These are phyloP conservation scores for Tolypocladium sp. DNA, from an alignment of 2,329 filamentous ascomycete species.

Conservation along the genomic window DNA sequence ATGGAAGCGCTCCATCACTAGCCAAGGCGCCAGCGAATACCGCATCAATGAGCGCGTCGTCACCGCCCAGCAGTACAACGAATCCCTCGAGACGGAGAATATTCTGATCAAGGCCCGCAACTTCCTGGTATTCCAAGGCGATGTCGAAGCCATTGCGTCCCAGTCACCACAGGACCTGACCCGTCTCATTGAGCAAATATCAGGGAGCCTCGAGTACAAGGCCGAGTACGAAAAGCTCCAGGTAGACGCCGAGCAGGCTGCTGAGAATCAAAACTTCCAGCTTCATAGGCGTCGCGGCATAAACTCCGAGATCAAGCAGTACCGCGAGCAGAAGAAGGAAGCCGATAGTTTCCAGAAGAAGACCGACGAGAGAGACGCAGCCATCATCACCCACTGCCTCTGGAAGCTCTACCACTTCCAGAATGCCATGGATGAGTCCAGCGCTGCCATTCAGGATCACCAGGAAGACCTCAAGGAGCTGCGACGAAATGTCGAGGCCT, in stretches of 20 bases:
- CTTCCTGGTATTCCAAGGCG: conserved; percentile 96
- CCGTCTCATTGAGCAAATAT: conserved; percentile 92
- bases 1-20: conserved; percentile 94
- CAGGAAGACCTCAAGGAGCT: conserved; percentile 93
- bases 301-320: conserved; percentile 96
- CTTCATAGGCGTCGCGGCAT: conserved; percentile 85
- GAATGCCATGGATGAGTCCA: conserved; percentile 84
- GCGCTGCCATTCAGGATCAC: conserved; percentile 80
- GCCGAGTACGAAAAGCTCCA: conserved; percentile 89
- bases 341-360: conserved; percentile 90
- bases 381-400: conserved; percentile 84
- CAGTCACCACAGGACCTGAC: conserved; percentile 93
- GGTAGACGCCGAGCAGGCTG: conserved; percentile 72
- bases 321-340: conserved; percentile 92
- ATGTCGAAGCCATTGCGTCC: conserved; percentile 92
- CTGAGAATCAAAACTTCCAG: conserved; percentile 82
- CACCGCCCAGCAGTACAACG: conserved; percentile 86
- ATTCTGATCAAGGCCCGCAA: conserved; percentile 97
- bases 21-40: conserved; percentile 82
- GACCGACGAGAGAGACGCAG: conserved; percentile 80
- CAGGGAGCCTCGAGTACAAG: conserved; percentile 90
- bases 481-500: conserved; percentile 77
- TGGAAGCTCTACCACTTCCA: conserved; percentile 98
- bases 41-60: conserved; percentile 91
- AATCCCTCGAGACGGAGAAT: conserved; percentile 83